Evolutionary conservation across 345 rosid genomes (phyloP).

Genomic region (Xanthoceras sorbifolium): DNA sequence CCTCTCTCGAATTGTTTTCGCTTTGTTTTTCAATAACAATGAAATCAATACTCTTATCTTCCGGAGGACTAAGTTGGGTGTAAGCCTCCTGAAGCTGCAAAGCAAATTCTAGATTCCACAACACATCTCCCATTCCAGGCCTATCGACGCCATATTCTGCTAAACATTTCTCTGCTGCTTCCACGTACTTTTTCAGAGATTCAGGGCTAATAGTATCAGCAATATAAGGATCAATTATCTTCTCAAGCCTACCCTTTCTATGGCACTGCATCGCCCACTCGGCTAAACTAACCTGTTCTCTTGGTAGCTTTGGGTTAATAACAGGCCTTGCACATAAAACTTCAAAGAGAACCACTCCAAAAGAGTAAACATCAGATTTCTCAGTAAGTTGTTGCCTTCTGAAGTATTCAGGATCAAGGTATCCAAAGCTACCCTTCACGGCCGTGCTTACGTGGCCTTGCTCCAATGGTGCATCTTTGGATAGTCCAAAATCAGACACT

Average conservation of each 20-base stretch:
- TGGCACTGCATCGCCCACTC: slow-evolving; percentile 81
- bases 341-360: slow-evolving; percentile 84
- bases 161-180: slow-evolving; percentile 86
- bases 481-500: slow-evolving; percentile 81
- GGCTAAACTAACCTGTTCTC: slow-evolving; percentile 78
- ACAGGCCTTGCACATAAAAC: slow-evolving; percentile 79
- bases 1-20: neutral
- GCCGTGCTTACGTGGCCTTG: slow-evolving; percentile 83
- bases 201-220: slow-evolving; percentile 47
- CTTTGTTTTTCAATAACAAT: slow-evolving; percentile 24
- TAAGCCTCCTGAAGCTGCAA: slow-evolving; percentile 77
- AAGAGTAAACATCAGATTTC: slow-evolving; percentile 88
- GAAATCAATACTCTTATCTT: slow-evolving; percentile 38
- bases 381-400: slow-evolving; percentile 79
- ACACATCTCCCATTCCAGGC: slow-evolving; percentile 83
- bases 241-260: slow-evolving; percentile 58
- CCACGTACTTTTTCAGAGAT: slow-evolving; percentile 61
- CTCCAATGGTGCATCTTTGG: slow-evolving; percentile 70
- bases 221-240: slow-evolving; percentile 61
- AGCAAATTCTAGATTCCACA: slow-evolving; percentile 85
- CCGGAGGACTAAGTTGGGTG: slow-evolving; percentile 38
- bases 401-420: slow-evolving; percentile 86
- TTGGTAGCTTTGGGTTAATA: slow-evolving; percentile 55
- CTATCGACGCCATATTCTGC: slow-evolving; percentile 82
- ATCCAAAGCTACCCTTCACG: slow-evolving; percentile 89